Percentiles rank a stretch among this genome's conserved stretches.
phyloP scores from a whole-genome alignment of 495 filamentous ascomycete species.

The Penicillium atrosanguineum region DNA sequence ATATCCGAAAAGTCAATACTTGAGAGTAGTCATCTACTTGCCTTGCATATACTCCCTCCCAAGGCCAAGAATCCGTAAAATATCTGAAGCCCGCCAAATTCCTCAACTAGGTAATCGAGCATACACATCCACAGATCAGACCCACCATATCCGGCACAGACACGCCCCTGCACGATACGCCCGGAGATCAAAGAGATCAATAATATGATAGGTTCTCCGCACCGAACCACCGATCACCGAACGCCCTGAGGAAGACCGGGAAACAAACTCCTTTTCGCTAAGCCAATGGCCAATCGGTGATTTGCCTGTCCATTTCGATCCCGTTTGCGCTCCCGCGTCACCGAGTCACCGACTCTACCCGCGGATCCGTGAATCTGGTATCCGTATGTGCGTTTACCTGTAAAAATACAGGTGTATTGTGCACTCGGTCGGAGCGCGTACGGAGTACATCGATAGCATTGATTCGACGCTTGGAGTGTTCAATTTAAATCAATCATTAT shows the following conservation, averaged over 20 bases:
- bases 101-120: neutral
- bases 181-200: neutral
- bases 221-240: constrained; percentile 20
- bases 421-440: too few species aligned
- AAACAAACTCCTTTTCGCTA: neutral
- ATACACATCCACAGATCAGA: too few species aligned
- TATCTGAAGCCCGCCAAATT: neutral
- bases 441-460: too few species aligned
- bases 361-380: neutral
- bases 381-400: neutral
- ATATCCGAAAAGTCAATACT: too few species aligned
- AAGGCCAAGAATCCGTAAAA: too few species aligned
- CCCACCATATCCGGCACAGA: too few species aligned
- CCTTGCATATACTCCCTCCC: neutral
- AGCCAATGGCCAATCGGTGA: neutral
- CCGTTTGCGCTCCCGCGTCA: neutral
- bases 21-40: too few species aligned
- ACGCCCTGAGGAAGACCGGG: constrained; percentile 7
- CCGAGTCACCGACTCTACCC: constrained; percentile 3
- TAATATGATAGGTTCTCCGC: neutral
- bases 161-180: too few species aligned
- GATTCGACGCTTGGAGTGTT: too few species aligned
- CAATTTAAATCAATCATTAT: too few species aligned
- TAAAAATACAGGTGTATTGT: neutral
- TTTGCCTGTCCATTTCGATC: neutral